Evolutionary conservation across 2,329 filamentous ascomycete species (phyloP).

Genomic region (Zasmidium angulare): DNA sequence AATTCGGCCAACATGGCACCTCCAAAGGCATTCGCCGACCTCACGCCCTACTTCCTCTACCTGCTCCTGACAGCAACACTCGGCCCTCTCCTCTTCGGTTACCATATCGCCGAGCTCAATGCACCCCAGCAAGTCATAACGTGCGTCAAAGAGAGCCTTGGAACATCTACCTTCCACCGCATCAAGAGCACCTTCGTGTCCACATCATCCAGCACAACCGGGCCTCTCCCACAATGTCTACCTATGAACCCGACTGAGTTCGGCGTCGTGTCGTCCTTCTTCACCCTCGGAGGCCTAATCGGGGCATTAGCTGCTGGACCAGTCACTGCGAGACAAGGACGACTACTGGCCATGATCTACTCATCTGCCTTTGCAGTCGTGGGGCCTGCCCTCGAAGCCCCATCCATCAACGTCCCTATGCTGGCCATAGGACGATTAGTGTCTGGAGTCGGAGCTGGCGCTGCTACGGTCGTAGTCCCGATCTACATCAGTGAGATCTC

Average conservation of each 20-base stretch:
- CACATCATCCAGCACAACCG: conserved; percentile 32
- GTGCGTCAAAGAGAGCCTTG: conserved; percentile 65
- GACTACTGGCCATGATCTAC: conserved; percentile 72
- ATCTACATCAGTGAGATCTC: conserved; percentile 93
- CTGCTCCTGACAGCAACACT: conserved; percentile 75
- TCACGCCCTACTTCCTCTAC: conserved; percentile 76
- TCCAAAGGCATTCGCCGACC: conserved; percentile 36
- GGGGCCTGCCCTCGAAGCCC: conserved; percentile 73
- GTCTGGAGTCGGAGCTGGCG: conserved; percentile 80
- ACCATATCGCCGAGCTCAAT: conserved; percentile 91
- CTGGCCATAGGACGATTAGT: conserved; percentile 75
- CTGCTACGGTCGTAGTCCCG: conserved; percentile 87
- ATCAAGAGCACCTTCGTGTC: conserved; percentile 61
- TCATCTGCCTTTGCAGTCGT: conserved; percentile 74
- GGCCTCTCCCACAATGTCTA: conserved; percentile 70
- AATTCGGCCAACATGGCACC: conserved; percentile 16
- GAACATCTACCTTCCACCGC: conserved; percentile 15
- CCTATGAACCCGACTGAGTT: conserved; percentile 81
- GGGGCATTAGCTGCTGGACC: conserved; percentile 81
- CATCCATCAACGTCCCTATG: conserved; percentile 65
- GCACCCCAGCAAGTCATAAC: conserved; percentile 92
- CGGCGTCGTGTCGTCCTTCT: conserved; percentile 84
- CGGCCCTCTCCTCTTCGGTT: conserved; percentile 91
- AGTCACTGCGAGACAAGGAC: conserved; percentile 73
- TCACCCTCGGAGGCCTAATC: conserved; percentile 82